Conservation (phyloP, 1,284 basidiomycete species). For the Microbotryomycetes sp. region DNA sequence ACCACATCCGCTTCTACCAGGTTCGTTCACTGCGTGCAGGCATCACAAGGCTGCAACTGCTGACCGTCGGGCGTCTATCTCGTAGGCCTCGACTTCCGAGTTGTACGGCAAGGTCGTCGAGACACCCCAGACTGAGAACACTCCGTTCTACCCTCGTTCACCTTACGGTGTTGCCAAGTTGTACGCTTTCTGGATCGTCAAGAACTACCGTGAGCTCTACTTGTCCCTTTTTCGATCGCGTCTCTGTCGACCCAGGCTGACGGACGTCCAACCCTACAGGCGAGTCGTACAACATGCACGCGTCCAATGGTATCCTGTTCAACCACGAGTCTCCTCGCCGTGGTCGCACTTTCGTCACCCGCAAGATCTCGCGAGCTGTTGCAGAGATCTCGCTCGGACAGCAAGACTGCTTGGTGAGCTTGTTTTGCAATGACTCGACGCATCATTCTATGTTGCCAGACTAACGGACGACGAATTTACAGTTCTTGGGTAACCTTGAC, state of each 20-base stretch:
- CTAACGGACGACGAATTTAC: too few relatives aligned
- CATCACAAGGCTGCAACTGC: fast-evolving
- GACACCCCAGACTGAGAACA: constrained; percentile 82
- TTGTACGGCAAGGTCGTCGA: constrained; percentile 88
- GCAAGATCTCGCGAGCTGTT: constrained; percentile 82
- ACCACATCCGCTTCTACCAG: constrained; percentile 73
- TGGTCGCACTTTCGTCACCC: constrained; percentile 85
- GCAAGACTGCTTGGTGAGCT: constrained; percentile 59
- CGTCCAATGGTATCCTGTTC: constrained; percentile 56
- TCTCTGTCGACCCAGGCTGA: neutral
- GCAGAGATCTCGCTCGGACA: constrained; percentile 81
- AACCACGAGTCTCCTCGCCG: constrained; percentile 89
- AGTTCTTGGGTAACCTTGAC: constrained; percentile 81
- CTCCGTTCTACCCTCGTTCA: constrained; percentile 85
- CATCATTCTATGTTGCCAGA: too few relatives aligned
- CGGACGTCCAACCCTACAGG: neutral
- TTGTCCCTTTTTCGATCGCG: neutral
- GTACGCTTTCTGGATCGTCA: constrained; percentile 56
- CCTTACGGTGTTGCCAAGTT: constrained; percentile 89
- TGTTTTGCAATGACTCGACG: neutral
- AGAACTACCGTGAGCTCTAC: constrained; percentile 74
- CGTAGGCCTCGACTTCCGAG: constrained; percentile 84
- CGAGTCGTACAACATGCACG: constrained; percentile 86
- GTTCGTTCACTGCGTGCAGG: constrained; percentile 1
- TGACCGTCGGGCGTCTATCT: neutral